Conservation (phyloP, 2,329 filamentous ascomycete genomes). For the Didymella glomerata region DNA sequence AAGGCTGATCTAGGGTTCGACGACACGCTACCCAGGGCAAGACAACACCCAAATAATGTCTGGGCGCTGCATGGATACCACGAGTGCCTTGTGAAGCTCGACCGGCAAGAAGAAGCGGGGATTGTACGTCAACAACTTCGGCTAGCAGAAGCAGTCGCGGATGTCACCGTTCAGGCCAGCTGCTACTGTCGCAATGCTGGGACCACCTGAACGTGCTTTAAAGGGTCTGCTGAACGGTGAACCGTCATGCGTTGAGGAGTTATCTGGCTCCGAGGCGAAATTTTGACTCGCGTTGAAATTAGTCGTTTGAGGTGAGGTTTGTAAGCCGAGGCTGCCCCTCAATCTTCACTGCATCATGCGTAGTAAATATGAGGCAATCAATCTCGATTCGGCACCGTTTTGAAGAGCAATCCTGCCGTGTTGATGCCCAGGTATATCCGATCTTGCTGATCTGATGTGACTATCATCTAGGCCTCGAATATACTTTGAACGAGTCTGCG, state of each 20-base stretch:
- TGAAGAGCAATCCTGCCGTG: not conserved
- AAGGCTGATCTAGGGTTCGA: conserved; percentile 54
- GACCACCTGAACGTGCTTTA: not conserved
- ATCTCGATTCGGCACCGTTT: not conserved
- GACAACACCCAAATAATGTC: conserved; percentile 75
- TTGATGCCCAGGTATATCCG: conserved; percentile 6
- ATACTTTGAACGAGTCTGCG: conserved; percentile 8
- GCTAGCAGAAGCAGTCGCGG: conserved; percentile 63
- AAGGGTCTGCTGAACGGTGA: not conserved
- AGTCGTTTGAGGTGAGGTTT: conserved; percentile 7
- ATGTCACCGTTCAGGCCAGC: conserved; percentile 66
- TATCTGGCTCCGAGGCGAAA: not conserved
- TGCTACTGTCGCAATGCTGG: conserved; percentile 61
- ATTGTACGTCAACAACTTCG: conserved; percentile 61
- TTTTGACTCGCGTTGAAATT: conserved; percentile 7
- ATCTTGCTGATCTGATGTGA: not conserved
- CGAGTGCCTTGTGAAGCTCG: conserved; percentile 70
- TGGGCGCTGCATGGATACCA: conserved; percentile 79
- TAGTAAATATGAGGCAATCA: not conserved
- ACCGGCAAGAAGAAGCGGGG: conserved; percentile 57
- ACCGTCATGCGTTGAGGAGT: not conserved
- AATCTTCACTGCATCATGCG: not conserved
- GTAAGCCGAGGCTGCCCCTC: not conserved
- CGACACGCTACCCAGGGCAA: conserved; percentile 67
- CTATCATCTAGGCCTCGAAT: not conserved